Evolutionary conservation across 495 filamentous ascomycete species (phyloP), one percentile per base, ranked within the genome.

Genomic region (Penicillium pulvis): DNA sequence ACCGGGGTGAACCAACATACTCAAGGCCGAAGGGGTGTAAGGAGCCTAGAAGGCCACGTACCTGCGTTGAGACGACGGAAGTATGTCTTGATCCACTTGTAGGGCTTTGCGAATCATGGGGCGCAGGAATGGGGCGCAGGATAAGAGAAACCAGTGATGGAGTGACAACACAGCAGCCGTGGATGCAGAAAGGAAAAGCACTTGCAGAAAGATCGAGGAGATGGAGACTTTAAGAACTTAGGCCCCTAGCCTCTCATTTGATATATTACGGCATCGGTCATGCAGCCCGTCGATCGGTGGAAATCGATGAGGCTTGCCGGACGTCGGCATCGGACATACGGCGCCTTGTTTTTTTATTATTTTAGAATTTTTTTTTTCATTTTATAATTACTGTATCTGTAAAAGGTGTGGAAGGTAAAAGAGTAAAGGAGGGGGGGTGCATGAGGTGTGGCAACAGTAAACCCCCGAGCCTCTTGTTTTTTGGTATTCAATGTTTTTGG

Each of bases 201-300:
- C 67, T 73, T 68, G 62, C 65, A 61, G 60, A 56, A 59, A 65
- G 59, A 63, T 45, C 53, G 70, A 72, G 71, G 69, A 66, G 43
- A 67, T 57, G 55, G 61, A 67, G 64, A 56, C 68, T 73, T 79
- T 74, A 79, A 72, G 68, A 68, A 67, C 69, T 63, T 62, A 51
- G 60, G 61, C 66, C 61, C 71, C 72, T 80, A 65, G 71, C 65
- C 73, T 79, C 77, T 75, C 79, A 83, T 81, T 82, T 80, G 80
- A 75, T 78, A 73, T 75, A 74, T 75, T 74, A 71, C 66, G 70
- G 68, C 70, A 70, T 69, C 66, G 73, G 76, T 79, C 78, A 79
- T 80, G 77, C 77, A 79, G 71, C 71, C 61, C 63, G 74, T 75
- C 68, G 72, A 77, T 77, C 74, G 68, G 65, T 69, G 66, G 63